phyloP scores from a whole-genome alignment of 1,139 yeast genomes.

The Hansenula sp. region DNA sequence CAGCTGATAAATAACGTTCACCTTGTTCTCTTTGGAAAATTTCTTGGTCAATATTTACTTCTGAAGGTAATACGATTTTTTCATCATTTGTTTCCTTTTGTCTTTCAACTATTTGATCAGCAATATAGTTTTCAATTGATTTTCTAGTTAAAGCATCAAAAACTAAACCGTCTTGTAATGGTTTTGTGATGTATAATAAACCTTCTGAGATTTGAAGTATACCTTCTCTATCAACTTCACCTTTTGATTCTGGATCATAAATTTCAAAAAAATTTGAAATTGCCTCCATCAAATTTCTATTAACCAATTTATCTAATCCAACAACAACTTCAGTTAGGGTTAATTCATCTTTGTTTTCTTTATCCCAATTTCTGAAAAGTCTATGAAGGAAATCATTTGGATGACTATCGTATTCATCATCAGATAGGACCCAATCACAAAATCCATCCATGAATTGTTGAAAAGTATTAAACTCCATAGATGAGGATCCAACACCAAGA shows the following conservation, averaged over 20 bases:
- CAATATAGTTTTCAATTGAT: constrained; percentile 60
- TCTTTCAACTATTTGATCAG: constrained; percentile 46
- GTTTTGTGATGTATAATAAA: constrained; percentile 71
- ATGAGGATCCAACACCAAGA: constrained; percentile 64
- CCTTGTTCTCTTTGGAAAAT: constrained; percentile 65
- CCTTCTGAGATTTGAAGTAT: constrained; percentile 86
- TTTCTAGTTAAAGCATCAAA: constrained; percentile 58
- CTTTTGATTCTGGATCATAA: constrained; percentile 60
- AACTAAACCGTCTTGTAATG: constrained; percentile 68
- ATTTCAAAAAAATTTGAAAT: constrained; percentile 76
- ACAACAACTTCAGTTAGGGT: constrained; percentile 64
- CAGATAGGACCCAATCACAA: constrained; percentile 67
- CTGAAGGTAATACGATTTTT: constrained; percentile 50
- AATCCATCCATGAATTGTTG: constrained; percentile 71
- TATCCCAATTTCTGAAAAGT: constrained; percentile 70
- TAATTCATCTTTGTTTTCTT: constrained; percentile 47
- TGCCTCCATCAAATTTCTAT: constrained; percentile 71
- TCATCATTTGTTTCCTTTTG: constrained; percentile 25
- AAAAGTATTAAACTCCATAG: constrained; percentile 74
- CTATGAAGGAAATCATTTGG: constrained; percentile 54
- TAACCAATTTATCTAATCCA: constrained; percentile 69
- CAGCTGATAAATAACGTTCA: constrained; percentile 80
- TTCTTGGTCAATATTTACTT: constrained; percentile 57
- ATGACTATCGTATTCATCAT: constrained; percentile 30
- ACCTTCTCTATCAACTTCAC: constrained; percentile 70